Evolutionary conservation across 2,329 filamentous ascomycete species (phyloP).

Genomic region (Trichoderma cornu-damae): DNA sequence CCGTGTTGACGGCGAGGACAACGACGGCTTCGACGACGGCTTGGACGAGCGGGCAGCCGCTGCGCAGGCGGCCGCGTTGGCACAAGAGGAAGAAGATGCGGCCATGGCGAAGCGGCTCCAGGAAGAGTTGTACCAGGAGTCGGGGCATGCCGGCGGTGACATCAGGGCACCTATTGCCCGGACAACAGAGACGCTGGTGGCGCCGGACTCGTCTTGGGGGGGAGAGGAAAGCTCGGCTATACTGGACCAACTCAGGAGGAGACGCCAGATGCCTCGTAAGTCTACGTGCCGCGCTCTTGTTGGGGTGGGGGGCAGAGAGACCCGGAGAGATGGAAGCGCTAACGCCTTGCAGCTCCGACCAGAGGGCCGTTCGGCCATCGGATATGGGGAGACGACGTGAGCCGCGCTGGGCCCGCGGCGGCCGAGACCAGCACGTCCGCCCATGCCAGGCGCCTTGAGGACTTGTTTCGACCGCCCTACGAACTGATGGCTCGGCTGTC

Average conservation of each 20-base stretch:
- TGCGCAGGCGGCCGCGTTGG: constrained; percentile 39
- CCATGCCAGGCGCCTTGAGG: constrained; percentile 75
- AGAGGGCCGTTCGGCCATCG: constrained; percentile 38
- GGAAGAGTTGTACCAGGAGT: constrained; percentile 75
- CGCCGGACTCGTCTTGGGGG: constrained; percentile 51
- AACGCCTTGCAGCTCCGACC: constrained; percentile 20
- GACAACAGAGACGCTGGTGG: constrained; percentile 87
- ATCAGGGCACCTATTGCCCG: constrained; percentile 87
- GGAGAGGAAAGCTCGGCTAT: constrained; percentile 51
- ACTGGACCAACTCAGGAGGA: constrained; percentile 58
- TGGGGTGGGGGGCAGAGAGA: not conserved
- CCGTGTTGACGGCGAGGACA: too few relatives aligned
- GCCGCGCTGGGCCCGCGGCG: constrained; percentile 20
- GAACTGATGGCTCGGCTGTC: constrained; percentile 74
- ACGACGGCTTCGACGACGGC: constrained; percentile 38
- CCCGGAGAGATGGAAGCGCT: not conserved
- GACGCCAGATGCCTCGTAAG: constrained; percentile 34
- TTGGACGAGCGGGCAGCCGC: constrained; percentile 37
- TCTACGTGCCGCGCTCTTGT: not conserved
- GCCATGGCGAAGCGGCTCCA: constrained; percentile 88
- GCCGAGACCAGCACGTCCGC: constrained; percentile 44
- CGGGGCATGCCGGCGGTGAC: constrained; percentile 48
- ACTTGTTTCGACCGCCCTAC: constrained; percentile 88
- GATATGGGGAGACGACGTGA: constrained; percentile 31
- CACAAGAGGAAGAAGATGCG: constrained; percentile 78